Percentiles rank a stretch among this genome's conserved stretches.
Evolutionary conservation across 257 asterid species (phyloP).

Genomic region (Solanum dulcamara): DNA sequence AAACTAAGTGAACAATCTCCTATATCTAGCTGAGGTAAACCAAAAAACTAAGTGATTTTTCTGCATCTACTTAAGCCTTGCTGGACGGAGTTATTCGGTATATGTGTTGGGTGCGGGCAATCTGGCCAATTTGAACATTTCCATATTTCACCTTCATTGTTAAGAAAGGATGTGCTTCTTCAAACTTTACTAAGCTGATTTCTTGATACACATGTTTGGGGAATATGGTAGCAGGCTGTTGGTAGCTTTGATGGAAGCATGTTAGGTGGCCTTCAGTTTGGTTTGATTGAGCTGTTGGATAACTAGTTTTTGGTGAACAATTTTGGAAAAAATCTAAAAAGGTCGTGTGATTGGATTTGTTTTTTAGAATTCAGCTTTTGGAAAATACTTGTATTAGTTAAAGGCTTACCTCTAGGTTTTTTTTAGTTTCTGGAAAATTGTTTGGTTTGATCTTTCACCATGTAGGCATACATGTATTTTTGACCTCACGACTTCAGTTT

Average conservation of each 20-base stretch:
- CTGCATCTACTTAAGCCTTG: too few species aligned
- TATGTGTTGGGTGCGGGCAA: too few species aligned
- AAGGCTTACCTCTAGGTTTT: neutral
- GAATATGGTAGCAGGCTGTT: neutral
- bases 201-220: neutral
- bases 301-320: neutral
- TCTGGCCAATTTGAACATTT: too few species aligned
- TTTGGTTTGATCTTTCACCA: neutral
- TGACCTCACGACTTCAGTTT: neutral
- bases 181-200: neutral
- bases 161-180: neutral
- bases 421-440: too few species aligned
- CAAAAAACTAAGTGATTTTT: too few species aligned
- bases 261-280: neutral
- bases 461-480: neutral
- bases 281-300: neutral
- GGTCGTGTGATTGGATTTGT: neutral
- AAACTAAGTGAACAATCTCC: too few species aligned
- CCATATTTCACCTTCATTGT: too few species aligned
- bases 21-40: too few species aligned
- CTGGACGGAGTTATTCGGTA: too few species aligned
- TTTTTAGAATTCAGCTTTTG: neutral
- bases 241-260: neutral
- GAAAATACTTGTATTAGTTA: neutral
- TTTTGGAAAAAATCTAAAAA: too few species aligned